A percentile compares a stretch with the other conserved stretches of the same genome.
Conservation (phyloP, 2,329 filamentous ascomycete species). For the Leptographium radiaticola region DNA sequence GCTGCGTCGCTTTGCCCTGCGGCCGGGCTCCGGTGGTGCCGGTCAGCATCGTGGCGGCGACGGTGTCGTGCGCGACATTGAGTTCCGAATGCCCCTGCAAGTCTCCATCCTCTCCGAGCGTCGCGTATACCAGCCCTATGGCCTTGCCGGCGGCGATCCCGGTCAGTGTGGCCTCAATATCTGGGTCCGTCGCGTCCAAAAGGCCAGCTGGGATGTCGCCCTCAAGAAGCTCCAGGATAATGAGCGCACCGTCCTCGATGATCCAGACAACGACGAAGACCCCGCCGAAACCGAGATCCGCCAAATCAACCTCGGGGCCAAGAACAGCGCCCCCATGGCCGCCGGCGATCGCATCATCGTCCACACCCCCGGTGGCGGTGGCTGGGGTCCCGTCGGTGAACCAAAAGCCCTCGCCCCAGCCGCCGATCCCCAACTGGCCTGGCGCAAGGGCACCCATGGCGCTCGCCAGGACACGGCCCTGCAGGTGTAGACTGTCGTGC, state of each 20-base stretch:
- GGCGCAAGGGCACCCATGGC: constrained; percentile 44
- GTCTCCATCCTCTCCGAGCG: constrained; percentile 54
- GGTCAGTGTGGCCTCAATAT: constrained; percentile 70
- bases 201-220: constrained; percentile 35
- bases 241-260: constrained; percentile 11
- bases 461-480: constrained; percentile 45
- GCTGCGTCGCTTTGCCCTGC: constrained; percentile 54
- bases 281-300: constrained; percentile 38
- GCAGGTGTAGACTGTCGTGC: constrained; percentile 28
- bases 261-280: constrained; percentile 9
- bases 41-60: constrained; percentile 62
- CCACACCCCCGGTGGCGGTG: constrained; percentile 66
- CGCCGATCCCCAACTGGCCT: constrained; percentile 40
- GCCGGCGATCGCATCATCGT: constrained; percentile 68
- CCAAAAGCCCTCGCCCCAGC: constrained; percentile 34
- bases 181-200: constrained; percentile 66
- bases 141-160: constrained; percentile 70
- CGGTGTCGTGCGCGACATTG: constrained; percentile 66
- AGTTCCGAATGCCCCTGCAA: constrained; percentile 66
- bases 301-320: constrained; percentile 60
- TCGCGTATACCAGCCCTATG: constrained; percentile 66
- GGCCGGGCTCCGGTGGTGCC: constrained; percentile 47
- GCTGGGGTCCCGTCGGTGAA: constrained; percentile 52
- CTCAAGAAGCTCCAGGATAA: constrained; percentile 23
- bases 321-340: constrained; percentile 68